These are phyloP conservation scores for Penicillium turbatum DNA, from an alignment of 495 filamentous ascomycete species.

Conservation along the genomic window DNA sequence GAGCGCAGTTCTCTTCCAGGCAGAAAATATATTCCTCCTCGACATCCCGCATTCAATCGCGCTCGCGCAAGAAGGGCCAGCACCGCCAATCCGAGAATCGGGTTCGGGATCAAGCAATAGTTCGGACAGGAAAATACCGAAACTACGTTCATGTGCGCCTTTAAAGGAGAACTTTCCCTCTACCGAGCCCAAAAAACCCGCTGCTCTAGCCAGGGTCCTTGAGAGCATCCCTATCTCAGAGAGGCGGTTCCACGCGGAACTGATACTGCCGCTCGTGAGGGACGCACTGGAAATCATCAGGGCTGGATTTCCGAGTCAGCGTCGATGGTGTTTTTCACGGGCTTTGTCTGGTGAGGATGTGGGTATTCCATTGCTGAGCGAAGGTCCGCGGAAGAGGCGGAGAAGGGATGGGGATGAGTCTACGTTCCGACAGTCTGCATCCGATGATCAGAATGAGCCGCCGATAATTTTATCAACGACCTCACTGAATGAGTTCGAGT, in stretches of 20 bases:
- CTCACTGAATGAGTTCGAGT: conserved; percentile 27
- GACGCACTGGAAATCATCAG: conserved; percentile 28
- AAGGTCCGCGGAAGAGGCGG: conserved; percentile 12
- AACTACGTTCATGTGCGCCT: conserved; percentile 32
- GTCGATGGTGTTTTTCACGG: conserved; percentile 43
- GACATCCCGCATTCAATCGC: conserved; percentile 64
- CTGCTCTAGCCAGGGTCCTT: conserved; percentile 37
- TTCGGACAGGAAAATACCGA: conserved; percentile 3
- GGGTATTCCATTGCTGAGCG: conserved; percentile 7
- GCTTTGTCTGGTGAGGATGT: conserved; percentile 1
- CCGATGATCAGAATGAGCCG: conserved; percentile 8
- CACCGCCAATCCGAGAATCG: conserved; percentile 1
- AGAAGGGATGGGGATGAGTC: conserved; percentile 1
- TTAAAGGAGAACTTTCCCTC: conserved; percentile 31
- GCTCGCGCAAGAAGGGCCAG: conserved; percentile 23
- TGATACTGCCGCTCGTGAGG: conserved; percentile 29
- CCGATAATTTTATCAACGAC: conserved; percentile 35
- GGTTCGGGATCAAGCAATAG: conserved; percentile 1
- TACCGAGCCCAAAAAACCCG: conserved; percentile 41
- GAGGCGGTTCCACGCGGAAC: conserved; percentile 25
- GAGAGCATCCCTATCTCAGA: conserved; percentile 27
- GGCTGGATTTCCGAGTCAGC: background rate
- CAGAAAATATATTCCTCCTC: conserved; percentile 47
- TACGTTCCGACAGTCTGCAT: background rate
- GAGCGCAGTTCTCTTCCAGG: conserved; percentile 50